Base-by-base conservation (phyloP, 2,329 filamentous ascomycete genomes). In the Apiospora marii region DNA sequence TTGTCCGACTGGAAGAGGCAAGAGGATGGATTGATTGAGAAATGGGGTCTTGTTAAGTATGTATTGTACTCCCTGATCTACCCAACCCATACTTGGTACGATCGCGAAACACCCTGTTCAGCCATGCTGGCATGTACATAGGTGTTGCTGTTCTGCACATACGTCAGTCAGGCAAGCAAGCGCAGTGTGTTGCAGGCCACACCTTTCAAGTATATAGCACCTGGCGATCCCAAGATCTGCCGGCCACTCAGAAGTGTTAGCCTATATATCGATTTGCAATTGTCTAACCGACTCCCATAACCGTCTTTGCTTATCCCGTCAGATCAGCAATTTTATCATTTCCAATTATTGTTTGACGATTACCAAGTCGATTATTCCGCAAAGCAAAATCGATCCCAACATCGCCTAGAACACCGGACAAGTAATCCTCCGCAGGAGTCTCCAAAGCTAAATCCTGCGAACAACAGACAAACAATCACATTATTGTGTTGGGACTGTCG, bases 151-250 rank as follows among this genome's bases (percentile, higher is more conserved):
- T n/a, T 37, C 37, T 22, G 30, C 58, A n/a, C 58, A n/a, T 37
- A 64, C 58, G 58, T 64, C 58, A 64, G 58, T 64, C 58, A 64
- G 58, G 58, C 58, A 64, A 64, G 30, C 34, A 61, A 16, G 30
- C 41, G 8, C 34, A 41, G 58, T 19, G 24, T 41, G 58, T 64
- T 41, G 58, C 41, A 37, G 58, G 34, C 19, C 58, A 64, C 37
- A n/a, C 58, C 58, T 22, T 14, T 19, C 58, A 64, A 64, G 58
- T 64, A 64, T 64, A 64, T 64, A 64, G 58, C 58, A 64, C 58
- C 58, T 64, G 58, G 58, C 58, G 58, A 64, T 64, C 58, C 58
- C 34, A 64, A 64, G 58, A 64, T 64, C 58, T 64, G 19, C 58
- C 58, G 58, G 30, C 58, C 58, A 41, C 34, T n/a, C 41, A 64